Percentiles rank a stretch among this genome's conserved stretches.
phyloP scores from a whole-genome alignment of 768 basidiomycete species.

The Pholiota molesta region DNA sequence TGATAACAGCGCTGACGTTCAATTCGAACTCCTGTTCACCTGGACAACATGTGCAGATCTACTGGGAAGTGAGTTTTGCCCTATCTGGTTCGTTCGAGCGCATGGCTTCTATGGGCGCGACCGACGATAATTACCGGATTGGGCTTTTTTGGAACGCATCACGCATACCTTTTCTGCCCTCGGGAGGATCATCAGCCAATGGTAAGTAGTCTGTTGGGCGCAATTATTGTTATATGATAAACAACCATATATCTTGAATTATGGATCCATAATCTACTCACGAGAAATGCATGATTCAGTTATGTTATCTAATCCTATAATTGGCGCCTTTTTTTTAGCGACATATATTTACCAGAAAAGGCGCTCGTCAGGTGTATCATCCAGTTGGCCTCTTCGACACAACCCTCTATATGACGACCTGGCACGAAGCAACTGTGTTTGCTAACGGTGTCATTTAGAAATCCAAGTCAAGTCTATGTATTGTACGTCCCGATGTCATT shows the following conservation, averaged over 20 bases:
- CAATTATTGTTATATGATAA: neutral
- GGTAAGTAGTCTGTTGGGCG: neutral
- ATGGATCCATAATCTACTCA: neutral
- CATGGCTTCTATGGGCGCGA: neutral
- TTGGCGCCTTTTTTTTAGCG: neutral
- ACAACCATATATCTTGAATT: neutral
- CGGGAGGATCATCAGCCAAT: conserved; percentile 15
- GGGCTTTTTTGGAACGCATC: neutral
- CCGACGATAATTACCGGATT: conserved; percentile 3
- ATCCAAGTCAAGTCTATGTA: no score
- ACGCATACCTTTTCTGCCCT: neutral
- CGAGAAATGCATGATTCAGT: neutral
- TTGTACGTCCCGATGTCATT: no score
- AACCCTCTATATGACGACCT: neutral
- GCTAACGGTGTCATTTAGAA: neutral
- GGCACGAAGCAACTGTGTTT: neutral
- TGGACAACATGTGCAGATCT: neutral
- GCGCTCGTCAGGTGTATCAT: neutral
- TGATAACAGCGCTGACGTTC: neutral
- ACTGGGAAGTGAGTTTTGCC: neutral
- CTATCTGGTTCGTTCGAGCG: neutral
- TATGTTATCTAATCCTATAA: neutral
- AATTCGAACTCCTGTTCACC: neutral
- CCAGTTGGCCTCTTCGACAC: neutral
- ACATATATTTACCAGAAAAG: neutral